Evolutionary conservation across 306 rosid species (phyloP), one percentile per base, ranked within the genome.

Genomic region (Delonix regia): DNA sequence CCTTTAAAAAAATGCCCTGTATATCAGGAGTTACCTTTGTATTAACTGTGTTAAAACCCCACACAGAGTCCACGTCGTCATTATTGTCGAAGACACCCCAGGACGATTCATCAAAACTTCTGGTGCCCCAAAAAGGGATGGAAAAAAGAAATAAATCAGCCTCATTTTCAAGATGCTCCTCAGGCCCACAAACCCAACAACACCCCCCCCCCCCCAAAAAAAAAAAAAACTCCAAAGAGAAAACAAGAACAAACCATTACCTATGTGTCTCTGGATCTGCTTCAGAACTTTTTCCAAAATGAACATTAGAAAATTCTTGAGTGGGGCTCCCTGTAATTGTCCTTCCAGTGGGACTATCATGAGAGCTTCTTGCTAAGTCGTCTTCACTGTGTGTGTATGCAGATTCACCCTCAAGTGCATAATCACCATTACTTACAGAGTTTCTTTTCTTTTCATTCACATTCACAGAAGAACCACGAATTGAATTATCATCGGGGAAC

Each of bases 11-110:
- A 64, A 66, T 68, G 59, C 68, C 30, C 42, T 72, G 65, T 65
- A 69, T 71, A 62, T 64, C 73, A 36, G 45, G 48, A 56, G 47
- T 85, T 83, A 94, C 98, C 94, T 94, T 92, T 80, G 84, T 45
- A 78, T 83, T 83, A 36, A n/a, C 75, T 77, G 91, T 22, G 73
- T 91, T 90, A 79, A 90, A 89, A 53, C 93, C 92, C 99, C 99
- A 94, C 45, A 94, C 91, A 0, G 99, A 94, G 75, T 94, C 99
- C 59, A 74, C 85, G 36, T 94, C 99, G 71, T 94, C 95, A 38
- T 92, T 90, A 78, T 85, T 87, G 90, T 90, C 97, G 69, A 90
- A 94, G 75, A 89, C 89, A 68, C 98, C 93, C 99, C 97, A 94
- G 51, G 95, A 75, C 2, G 97, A 86, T 61, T 94, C 97, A 80